Evolutionary conservation across 441 rosid species (phyloP).

Genomic region (Kokia cookei): DNA sequence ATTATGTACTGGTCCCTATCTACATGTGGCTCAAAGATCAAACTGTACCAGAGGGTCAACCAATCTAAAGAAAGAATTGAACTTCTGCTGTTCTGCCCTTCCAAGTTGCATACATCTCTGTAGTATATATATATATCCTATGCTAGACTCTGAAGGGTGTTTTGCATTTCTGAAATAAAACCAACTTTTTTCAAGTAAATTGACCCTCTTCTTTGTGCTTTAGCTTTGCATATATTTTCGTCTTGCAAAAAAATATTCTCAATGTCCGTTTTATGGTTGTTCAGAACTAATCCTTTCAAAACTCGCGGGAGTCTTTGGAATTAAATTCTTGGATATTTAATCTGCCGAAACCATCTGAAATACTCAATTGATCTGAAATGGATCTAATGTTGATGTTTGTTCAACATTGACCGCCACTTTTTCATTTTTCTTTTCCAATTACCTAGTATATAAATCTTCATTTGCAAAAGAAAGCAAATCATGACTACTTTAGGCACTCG

Average conservation of each 20-base stretch:
- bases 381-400: background rate
- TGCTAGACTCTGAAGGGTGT: background rate
- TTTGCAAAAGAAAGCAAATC: background rate
- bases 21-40: constrained; percentile 96
- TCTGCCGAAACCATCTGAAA: too few species aligned
- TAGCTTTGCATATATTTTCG: background rate
- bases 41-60: constrained; percentile 68
- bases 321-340: background rate
- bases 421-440: background rate
- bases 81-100: background rate
- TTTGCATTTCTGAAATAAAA: background rate
- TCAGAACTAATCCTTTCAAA: too few species aligned
- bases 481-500: background rate
- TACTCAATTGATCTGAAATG: background rate
- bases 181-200: background rate
- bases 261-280: too few species aligned
- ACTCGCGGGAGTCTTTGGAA: too few species aligned
- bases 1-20: constrained; percentile 71
- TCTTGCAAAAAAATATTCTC: too few species aligned
- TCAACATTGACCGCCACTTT: background rate
- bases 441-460: background rate
- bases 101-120: background rate
- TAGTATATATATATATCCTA: background rate
- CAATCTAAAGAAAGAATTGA: constrained; percentile 33
- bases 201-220: background rate